Evolutionary conservation across 768 basidiomycete genomes (phyloP).

Genomic region (Neoboletus subvelutipes): DNA sequence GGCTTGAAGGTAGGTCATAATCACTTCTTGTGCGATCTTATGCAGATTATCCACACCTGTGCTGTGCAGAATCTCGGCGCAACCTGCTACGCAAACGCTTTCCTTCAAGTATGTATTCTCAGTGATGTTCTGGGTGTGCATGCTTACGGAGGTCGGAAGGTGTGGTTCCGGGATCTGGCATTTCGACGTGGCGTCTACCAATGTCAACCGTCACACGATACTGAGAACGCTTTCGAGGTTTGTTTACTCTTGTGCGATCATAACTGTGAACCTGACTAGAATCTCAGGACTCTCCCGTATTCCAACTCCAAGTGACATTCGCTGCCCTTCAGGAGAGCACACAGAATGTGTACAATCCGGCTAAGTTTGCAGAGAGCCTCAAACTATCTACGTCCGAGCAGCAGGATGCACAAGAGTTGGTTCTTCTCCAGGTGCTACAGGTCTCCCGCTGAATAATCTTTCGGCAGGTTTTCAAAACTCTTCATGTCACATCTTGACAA

Average conservation of each 20-base stretch:
- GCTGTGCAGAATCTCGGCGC: conserved; percentile 82
- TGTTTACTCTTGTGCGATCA: conserved; percentile 8
- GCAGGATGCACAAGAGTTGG: conserved; percentile 96
- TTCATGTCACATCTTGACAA: conserved; percentile 87
- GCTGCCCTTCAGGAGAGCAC: conserved; percentile 79
- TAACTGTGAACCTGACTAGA: neutral
- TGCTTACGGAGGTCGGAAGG: conserved; percentile 42
- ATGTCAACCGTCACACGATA: conserved; percentile 59
- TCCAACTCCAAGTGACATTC: conserved; percentile 77
- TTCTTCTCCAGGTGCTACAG: conserved; percentile 1
- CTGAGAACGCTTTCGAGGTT: conserved; percentile 45
- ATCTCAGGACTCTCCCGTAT: conserved; percentile 70
- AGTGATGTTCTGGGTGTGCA: neutral
- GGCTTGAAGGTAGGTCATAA: conserved; percentile 63
- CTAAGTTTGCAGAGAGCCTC: conserved; percentile 81
- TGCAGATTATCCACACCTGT: conserved; percentile 3
- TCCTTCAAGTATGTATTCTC: conserved; percentile 64
- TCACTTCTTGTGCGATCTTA: neutral
- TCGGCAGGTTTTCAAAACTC: conserved; percentile 82
- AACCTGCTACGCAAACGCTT: conserved; percentile 96
- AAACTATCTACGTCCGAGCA: conserved; percentile 81
- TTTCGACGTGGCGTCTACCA: conserved; percentile 84
- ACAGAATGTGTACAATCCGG: conserved; percentile 76
- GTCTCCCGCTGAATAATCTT: conserved; percentile 5
- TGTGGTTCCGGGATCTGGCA: conserved; percentile 86